Base-by-base conservation (phyloP, 73 alveolate genomes). In the Halteria grandinella region DNA sequence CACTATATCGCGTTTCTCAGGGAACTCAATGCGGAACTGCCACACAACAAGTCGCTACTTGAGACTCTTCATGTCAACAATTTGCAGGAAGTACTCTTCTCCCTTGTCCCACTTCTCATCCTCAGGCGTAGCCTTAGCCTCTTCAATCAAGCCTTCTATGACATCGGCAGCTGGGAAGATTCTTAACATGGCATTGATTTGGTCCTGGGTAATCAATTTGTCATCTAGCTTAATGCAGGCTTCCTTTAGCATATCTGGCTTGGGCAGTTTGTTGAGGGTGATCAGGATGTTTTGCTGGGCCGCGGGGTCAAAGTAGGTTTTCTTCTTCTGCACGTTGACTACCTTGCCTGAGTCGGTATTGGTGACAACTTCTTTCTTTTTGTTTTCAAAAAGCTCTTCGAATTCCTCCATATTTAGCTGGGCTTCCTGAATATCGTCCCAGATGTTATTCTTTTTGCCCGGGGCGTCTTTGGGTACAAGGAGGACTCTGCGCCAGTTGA, bases 61-160 rank as follows among this genome's bases (percentile, higher is more conserved):
- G 62, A 80, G 50, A 50, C 63, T 50, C 50, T 88, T 82, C 33
- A 85, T 62, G 4, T 83, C 91, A 57, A 71, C 45, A 45, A 91
- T 70, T 21, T 53, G 74, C 31, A 91, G 62, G 80, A 91, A 84
- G 72, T 69, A 91, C 60, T 72, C 86, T 79, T 91, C 97, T 50
- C 89, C 87, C 57, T 86, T 80, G 53, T 91, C 97, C 95, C 95
- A 91, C 57, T 74, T 74, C 27, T 69, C 86, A 40, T 89, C 89
- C 33, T 86, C 78, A 0, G 84, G 84, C 53, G 52, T 53, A 39
- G 43, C 54, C 63, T 84, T 84, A 71, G 86, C 86, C 34, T 44
- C 82, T 21, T 85, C 89, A 10, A 55, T 50, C 59, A 85, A 85
- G 44, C 86, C 92, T 15, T 69, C 89, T 34, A 70, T 2, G 1